Evolutionary conservation across 805 yeast genomes (phyloP), one percentile per base, ranked within the genome.

Genomic region (Candida railenensis): DNA sequence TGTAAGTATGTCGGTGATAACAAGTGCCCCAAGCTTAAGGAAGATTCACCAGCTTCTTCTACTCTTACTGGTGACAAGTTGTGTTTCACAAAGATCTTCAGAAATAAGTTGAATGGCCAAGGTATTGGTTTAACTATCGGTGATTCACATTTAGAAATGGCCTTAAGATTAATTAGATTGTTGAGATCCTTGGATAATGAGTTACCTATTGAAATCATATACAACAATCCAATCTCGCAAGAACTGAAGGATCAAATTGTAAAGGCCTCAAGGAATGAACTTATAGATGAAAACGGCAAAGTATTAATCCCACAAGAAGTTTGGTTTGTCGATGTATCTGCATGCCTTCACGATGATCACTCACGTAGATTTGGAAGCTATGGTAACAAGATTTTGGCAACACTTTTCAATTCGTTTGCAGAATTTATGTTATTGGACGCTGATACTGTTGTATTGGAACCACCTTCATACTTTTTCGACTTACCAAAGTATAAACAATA

Each of bases 401-500:
- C 74, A 2, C 49, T 76, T 37, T 78, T 78, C 61, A 65, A 66
- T 42, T 72, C 81, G 7, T 80, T 80, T 53, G 71, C 73, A 33
- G 81, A 78, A 51, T 67, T 71, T 34, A 61, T 81, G 9, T 62
- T 81, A 22, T 46, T 81, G n/a, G 86, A 81, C 53, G 82, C 83
- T 2, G 82, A 76, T 50, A 65, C 74, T 1, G 76, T 79, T 1
- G 69, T 79, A 1, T 61, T 78, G 42, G 63, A 68, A 38, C 61
- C 66, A 14, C 66, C 74, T 2, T 56, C 66, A 12, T 45, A 48
- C 25, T 66, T 62, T 52, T 66, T 67, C 52, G 53, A 62, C 3
- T 45, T 63, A 21, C 48, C 55, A 19, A 69, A 69, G 21, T 72
- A 65, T 40, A 44, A 51, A 5, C 48, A 57, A 11, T 61, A 61